Evolutionary conservation across 2,329 filamentous ascomycete genomes (phyloP).

Genomic region (Paecilomyces variotii): DNA sequence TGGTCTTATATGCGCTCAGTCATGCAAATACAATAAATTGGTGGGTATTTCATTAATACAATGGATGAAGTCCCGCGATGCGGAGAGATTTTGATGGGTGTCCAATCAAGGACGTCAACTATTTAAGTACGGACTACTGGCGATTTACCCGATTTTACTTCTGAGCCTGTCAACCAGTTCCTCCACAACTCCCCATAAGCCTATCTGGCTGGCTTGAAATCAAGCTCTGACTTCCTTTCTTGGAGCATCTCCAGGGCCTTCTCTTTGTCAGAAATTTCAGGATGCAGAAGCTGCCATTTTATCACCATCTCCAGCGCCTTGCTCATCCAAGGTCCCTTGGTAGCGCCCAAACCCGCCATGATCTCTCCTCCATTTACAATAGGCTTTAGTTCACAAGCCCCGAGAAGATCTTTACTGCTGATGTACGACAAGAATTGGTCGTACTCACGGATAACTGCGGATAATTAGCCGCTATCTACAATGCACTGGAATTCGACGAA

Average conservation of each 20-base stretch:
- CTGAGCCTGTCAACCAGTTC: background rate
- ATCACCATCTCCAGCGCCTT: constrained; percentile 70
- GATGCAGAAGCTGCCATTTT: constrained; percentile 82
- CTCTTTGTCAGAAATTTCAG: constrained; percentile 51
- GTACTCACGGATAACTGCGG: constrained; percentile 43
- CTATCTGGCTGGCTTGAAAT: constrained; percentile 1
- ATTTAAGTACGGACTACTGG: background rate
- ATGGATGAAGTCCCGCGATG: background rate
- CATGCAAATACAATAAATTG: background rate
- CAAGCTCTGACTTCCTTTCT: constrained; percentile 45
- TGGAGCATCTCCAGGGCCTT: constrained; percentile 55
- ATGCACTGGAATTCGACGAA: constrained; percentile 21
- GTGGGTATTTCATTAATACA: background rate
- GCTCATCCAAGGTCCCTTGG: constrained; percentile 76
- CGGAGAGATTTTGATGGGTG: background rate
- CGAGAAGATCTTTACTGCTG: constrained; percentile 40
- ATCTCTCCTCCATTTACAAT: constrained; percentile 70
- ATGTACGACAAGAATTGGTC: constrained; percentile 47
- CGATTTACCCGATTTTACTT: background rate
- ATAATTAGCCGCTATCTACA: constrained; percentile 7
- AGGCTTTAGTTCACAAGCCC: constrained; percentile 50
- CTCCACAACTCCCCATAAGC: background rate
- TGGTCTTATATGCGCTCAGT: background rate
- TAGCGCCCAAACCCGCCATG: constrained; percentile 54
- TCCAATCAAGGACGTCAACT: background rate